phyloP scores from a whole-genome alignment of 495 filamentous ascomycete genomes.

The Parathielavia appendiculata region DNA sequence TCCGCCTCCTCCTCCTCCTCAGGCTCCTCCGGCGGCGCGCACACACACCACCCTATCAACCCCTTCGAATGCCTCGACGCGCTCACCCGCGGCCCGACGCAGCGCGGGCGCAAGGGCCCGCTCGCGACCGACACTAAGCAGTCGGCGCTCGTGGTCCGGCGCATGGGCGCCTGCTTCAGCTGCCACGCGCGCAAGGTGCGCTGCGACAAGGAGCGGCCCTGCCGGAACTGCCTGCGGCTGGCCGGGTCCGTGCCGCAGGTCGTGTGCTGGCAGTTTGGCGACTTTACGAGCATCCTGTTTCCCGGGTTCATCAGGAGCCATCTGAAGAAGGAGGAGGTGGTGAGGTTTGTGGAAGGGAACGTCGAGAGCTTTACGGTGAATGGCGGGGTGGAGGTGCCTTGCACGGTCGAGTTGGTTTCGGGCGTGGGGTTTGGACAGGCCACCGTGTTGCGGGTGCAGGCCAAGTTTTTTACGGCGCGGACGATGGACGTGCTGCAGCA shows the following conservation, averaged over 20 bases:
- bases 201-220: constrained; percentile 44
- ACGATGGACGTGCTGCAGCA: constrained; percentile 43
- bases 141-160: constrained; percentile 43
- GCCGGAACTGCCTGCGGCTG: constrained; percentile 45
- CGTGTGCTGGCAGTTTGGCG: constrained; percentile 44
- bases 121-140: constrained; percentile 44
- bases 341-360: constrained; percentile 40
- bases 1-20: constrained; percentile 35
- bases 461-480: constrained; percentile 45
- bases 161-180: constrained; percentile 47
- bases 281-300: constrained; percentile 43
- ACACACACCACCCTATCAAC: constrained; percentile 28
- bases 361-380: constrained; percentile 36
- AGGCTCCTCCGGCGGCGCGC: constrained; percentile 7
- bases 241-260: constrained; percentile 40
- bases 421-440: constrained; percentile 37
- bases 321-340: constrained; percentile 42
- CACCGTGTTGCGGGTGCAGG: constrained; percentile 33
- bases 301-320: constrained; percentile 46
- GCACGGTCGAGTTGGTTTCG: constrained; percentile 39
- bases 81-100: constrained; percentile 33
- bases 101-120: constrained; percentile 45
- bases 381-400: constrained; percentile 32
- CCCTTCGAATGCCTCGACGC: constrained; percentile 47
- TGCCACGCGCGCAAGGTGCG: constrained; percentile 46